Base-by-base conservation (phyloP, 805 yeast species). In the Clavispora santaluciae region DNA sequence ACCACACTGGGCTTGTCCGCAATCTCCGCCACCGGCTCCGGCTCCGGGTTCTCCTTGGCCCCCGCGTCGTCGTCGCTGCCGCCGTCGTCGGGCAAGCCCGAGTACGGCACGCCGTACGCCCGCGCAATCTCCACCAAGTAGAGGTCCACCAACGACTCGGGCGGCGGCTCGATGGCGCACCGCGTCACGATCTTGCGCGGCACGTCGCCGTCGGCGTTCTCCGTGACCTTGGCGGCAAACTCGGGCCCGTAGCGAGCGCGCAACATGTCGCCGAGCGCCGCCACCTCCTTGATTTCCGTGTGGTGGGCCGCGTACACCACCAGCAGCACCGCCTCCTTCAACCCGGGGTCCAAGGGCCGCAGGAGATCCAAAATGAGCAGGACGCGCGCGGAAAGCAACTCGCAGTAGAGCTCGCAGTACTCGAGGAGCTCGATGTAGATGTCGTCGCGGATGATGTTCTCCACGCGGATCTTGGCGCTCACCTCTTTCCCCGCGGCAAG, bases 381-480 rank as follows among this genome's bases (percentile, higher is more conserved):
- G 10, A 84, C 75, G 42, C 96, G 69, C 0, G 96, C 95, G 36
- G 84, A 71, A 16, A 86, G 59, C 4, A 88, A 66, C 60, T 89
- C 96, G 55, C 95, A 83, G 57, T 86, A 86, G 15, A 89, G 65
- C 60, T 89, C 96, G 35, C 88, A 61, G 35, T 78, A 76, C 59
- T 89, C 96, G 39, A 88, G 64, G 18, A 88, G 66, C 62, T 88
- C 96, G 17, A 85, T 76, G 53, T 81, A 78, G 23, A 86, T 77
- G 55, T 88, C 96, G 50, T 86, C 91, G 25, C 90, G 73, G 23
- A 89, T 85, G 42, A 88, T 77, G 51, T 85, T 84, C 57, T 88
- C 96, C 3, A 86, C 91, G 37, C 95, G 64, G 42, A 87, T 87
- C 41, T 75, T 75, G 9, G 96, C 96, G 51, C 89, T 85, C 38